Conservation (phyloP, 495 filamentous ascomycete genomes). For the Penicillium canescens region DNA sequence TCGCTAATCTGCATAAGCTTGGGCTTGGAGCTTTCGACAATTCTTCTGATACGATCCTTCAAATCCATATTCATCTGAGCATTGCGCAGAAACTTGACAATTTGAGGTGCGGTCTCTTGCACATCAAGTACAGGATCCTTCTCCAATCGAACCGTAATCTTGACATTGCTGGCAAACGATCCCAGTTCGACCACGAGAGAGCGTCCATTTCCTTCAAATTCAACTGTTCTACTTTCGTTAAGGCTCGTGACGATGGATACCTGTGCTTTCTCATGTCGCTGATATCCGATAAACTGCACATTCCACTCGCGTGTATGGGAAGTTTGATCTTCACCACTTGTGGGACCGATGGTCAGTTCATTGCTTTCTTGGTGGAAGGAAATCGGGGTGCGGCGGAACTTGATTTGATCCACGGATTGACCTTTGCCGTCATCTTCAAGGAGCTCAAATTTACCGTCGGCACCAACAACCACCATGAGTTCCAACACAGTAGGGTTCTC, state of each 20-base stretch:
- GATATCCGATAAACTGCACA: conserved; percentile 13
- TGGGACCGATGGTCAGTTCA: conserved; percentile 16
- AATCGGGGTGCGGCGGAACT: conserved; percentile 13
- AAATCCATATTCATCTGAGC: conserved; percentile 38
- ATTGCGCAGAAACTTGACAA: conserved; percentile 28
- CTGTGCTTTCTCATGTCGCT: background rate
- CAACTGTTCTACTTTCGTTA: background rate
- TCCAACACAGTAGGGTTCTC: conserved; percentile 39
- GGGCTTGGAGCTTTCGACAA: conserved; percentile 20
- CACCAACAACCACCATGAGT: conserved; percentile 52
- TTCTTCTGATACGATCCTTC: conserved; percentile 41
- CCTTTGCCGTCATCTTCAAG: conserved; percentile 8
- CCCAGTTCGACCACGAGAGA: conserved; percentile 1
- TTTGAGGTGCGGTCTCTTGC: conserved; percentile 22
- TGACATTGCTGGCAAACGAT: conserved; percentile 1
- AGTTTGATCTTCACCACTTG: background rate
- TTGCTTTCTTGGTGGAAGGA: conserved; percentile 15
- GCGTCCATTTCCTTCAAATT: background rate
- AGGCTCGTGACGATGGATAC: background rate
- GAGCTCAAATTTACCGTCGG: conserved; percentile 38
- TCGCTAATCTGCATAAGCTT: conserved; percentile 28
- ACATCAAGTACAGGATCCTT: conserved; percentile 33
- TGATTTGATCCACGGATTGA: conserved; percentile 6
- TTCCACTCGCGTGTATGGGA: conserved; percentile 9
- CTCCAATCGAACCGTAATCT: conserved; percentile 30